Conservation (phyloP, 2,329 filamentous ascomycete species). For the Fusarium domesticum region DNA sequence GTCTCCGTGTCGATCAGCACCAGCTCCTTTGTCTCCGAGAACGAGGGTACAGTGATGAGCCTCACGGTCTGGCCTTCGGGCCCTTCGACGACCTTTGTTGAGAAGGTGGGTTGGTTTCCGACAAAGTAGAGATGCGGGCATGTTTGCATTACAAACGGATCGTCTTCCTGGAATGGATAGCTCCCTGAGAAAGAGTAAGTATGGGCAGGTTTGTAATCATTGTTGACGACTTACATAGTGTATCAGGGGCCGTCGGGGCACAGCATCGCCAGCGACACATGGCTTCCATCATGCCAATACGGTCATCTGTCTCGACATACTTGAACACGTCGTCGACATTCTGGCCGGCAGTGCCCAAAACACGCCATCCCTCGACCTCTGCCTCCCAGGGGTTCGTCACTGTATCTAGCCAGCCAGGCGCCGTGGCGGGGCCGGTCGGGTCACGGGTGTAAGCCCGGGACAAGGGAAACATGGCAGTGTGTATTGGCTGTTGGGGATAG, state of each 20-base stretch:
- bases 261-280: conserved; percentile 90
- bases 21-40: conserved; percentile 72
- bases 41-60: conserved; percentile 80
- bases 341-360: conserved; percentile 86
- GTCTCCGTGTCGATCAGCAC: conserved; percentile 85
- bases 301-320: conserved; percentile 75
- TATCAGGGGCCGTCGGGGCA: conserved; percentile 94
- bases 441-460: conserved; percentile 64
- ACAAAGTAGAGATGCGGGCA: conserved; percentile 92
- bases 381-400: conserved; percentile 94
- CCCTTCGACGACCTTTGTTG: conserved; percentile 66
- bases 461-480: conserved; percentile 83
- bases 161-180: conserved; percentile 92
- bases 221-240: conserved; percentile 65
- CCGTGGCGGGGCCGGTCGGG: conserved; percentile 36
- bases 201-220: neutral
- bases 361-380: conserved; percentile 83
- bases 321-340: conserved; percentile 92
- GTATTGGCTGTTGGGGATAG: conserved; percentile 89
- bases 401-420: conserved; percentile 75
- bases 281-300: conserved; percentile 87
- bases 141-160: conserved; percentile 80
- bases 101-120: conserved; percentile 78
- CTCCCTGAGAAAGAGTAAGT: conserved; percentile 59
- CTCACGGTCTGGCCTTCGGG: conserved; percentile 67